These are phyloP conservation scores for Rhizophagus sp. DNA, from an alignment of 192 early-diverging fungal genomes.

Conservation along the genomic window DNA sequence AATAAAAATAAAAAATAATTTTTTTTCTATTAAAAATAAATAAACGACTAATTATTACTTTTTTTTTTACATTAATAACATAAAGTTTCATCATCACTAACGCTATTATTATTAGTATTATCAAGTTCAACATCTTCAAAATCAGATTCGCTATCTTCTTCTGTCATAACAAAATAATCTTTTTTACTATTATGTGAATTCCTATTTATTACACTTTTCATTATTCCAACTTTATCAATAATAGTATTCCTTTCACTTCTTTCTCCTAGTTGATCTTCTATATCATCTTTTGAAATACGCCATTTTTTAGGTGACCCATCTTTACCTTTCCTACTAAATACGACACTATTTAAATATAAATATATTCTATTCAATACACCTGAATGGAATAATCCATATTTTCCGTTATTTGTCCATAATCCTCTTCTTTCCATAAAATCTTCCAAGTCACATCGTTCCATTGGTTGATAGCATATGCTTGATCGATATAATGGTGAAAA, in stretches of 20 bases:
- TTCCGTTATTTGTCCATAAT: slow-evolving; percentile 43
- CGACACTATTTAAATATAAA: slow-evolving; percentile 53
- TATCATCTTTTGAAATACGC: neutral
- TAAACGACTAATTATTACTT: too few species aligned
- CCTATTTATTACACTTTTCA: neutral
- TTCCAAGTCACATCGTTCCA: slow-evolving; percentile 55
- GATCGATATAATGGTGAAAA: slow-evolving; percentile 67
- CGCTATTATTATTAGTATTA: neutral
- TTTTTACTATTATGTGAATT: neutral
- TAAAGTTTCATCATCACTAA: neutral
- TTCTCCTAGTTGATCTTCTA: neutral
- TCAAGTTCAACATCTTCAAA: neutral
- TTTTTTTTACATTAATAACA: neutral
- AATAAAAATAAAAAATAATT: too few species aligned
- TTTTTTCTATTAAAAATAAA: too few species aligned
- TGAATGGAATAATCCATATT: slow-evolving; percentile 58
- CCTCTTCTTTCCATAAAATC: slow-evolving; percentile 49
- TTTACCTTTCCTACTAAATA: slow-evolving; percentile 32
- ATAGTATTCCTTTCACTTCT: neutral
- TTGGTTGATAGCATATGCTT: slow-evolving; percentile 59
- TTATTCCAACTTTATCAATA: neutral
- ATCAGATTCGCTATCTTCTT: neutral
- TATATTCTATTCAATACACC: slow-evolving; percentile 67
- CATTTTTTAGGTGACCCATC: neutral
- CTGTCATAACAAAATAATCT: neutral